Base-by-base conservation (phyloP, 192 early-diverging fungal genomes). In the Umbelopsis sp. region DNA sequence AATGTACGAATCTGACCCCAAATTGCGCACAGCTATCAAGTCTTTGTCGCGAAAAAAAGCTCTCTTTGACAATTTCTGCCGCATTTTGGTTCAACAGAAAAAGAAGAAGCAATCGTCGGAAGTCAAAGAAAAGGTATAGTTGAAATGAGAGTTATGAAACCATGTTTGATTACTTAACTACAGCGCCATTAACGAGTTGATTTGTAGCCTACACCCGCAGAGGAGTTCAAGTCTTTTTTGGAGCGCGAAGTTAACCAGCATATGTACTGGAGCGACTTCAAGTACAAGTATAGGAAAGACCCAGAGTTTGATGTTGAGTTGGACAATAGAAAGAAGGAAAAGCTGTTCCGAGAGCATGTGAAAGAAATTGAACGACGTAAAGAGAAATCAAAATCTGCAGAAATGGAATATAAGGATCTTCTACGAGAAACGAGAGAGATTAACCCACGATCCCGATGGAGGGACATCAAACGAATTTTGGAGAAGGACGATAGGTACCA, bases 61-160 rank as follows among this genome's bases (percentile, higher is more conserved):
- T 41, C 66, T 88, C 12, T 95, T 91, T 71, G 92, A 95, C 20
- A 79, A 91, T 51, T 95, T 82, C 68, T 95, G 93, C 79, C 81
- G 82, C n/a, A 77, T 82, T 45, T 77, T 86, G 35, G 86, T 81
- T 30, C 77, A 71, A 5, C 84, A 91, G 68, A 78, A 37, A 82
- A 79, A 66, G 76, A 82, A 45, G 79, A 85, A 64, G 82, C 69
- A 67, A 75, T 50, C 72, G 68, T 41, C 81, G 74, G 25, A 77
- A 81, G 44, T 47, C 48, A n/a, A 74, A 41, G 37, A 41, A 78
- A 69, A 69, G 73, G 67, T 80, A 65, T 68, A 64, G 35, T n/a
- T 33, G 15, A 49, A 46, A 23, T 48, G 22, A 30, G 46, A 22
- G 44, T 44, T 23, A 51, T n/a, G 35, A 73, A 4, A 6, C 7